Percentiles rank a stretch among this genome's conserved stretches.
Conservation (phyloP, 495 filamentous ascomycete genomes). For the Polyplosphaeria fusca region DNA sequence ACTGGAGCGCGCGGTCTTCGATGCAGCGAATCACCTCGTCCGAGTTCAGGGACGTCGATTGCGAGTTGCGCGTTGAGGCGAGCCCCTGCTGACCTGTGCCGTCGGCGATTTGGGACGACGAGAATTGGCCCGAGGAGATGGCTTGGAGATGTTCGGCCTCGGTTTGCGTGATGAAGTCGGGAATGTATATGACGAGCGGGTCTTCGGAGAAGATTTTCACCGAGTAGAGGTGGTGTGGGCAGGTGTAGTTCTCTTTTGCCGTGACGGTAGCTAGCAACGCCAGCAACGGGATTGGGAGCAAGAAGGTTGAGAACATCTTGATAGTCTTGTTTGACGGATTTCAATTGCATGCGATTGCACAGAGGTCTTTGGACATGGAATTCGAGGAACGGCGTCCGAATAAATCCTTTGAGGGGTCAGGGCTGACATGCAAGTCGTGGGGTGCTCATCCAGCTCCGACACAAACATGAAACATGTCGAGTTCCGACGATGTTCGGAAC, state of each 20-base stretch:
- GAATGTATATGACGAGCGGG: slow-evolving; percentile 57
- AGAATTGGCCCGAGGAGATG: slow-evolving; percentile 10
- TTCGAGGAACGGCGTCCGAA: neutral
- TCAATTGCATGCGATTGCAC: no score
- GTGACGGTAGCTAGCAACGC: neutral
- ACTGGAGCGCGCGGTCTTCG: slow-evolving; percentile 33
- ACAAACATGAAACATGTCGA: slow-evolving; percentile 10
- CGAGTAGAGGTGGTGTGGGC: slow-evolving; percentile 43
- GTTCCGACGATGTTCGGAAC: slow-evolving; percentile 8
- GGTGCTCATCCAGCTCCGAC: no score
- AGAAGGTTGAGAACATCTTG: slow-evolving; percentile 2
- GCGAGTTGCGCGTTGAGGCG: slow-evolving; percentile 19
- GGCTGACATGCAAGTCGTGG: neutral
- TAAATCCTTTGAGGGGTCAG: neutral
- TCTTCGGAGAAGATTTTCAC: slow-evolving; percentile 52
- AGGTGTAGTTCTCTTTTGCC: slow-evolving; percentile 19
- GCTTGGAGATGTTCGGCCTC: slow-evolving; percentile 41
- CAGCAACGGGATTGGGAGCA: slow-evolving; percentile 4
- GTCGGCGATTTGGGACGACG: slow-evolving; percentile 24
- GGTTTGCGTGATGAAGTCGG: slow-evolving; percentile 41
- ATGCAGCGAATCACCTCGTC: slow-evolving; percentile 25
- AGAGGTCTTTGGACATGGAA: neutral
- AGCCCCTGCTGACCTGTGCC: slow-evolving; percentile 12
- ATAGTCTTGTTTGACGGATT: neutral
- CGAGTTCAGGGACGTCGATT: slow-evolving; percentile 13